Evolutionary conservation across 73 alveolate genomes (phyloP), one percentile per base, ranked within the genome.

Genomic region (Paramecium caudatum): DNA sequence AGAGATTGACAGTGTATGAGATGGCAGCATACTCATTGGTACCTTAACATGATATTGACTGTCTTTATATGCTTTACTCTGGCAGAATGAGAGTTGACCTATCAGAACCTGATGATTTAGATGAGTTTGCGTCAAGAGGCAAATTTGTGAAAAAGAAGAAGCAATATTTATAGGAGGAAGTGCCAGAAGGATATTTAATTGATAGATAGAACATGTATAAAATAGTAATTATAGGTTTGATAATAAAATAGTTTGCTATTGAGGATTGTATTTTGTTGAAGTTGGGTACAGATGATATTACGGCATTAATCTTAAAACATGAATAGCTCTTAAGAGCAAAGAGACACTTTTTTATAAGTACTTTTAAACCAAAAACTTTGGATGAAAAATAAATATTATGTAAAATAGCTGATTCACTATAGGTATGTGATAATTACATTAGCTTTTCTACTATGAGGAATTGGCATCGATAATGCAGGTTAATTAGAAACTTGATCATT

Each of bases 401-500:
- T 23, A 13, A 55, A 21, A 55, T 55, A 27, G 80, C 80, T 19
- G 80, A 55, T 55, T 55, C 80, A 55, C 80, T 55, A 2, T 55
- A 55, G 30, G 80, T 55, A 55, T 55, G 1, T 55, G 25, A 55
- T 19, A 19, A 55, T 27, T 55, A 55, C 80, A 55, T 55, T 55
- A 55, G 80, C 80, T 55, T 55, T 55, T 55, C 80, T 55, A 55
- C n/a, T 55, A 55, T 55, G 80, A 55, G 30, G 80, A 55, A 55
- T 43, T 19, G 9, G 80, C 80, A 27, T 23, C 23, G 3, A 19
- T 55, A 7, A 23, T 55, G 80, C 30, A 55, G 3, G 23, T 55
- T 27, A 27, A 55, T 55, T 17, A 55, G 30, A 55, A 55, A 55
- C 13, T 55, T 37, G 80, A 55, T 55, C 23, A 55, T 23, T 23